These are phyloP conservation scores for Salvia hispanica DNA, from an alignment of 257 asterid species.

Conservation along the genomic window DNA sequence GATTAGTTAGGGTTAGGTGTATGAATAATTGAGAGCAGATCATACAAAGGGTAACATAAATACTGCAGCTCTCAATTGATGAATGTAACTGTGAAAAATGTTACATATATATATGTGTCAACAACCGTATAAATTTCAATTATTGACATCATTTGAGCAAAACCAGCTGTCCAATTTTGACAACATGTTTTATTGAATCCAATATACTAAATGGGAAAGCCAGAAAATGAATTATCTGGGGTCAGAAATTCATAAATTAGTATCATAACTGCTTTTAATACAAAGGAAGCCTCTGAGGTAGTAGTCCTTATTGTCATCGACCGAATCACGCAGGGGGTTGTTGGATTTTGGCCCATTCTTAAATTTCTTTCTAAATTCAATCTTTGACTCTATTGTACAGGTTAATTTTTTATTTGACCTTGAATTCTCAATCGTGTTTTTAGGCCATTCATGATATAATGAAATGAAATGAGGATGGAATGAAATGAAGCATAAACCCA, in stretches of 20 bases:
- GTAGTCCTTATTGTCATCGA: neutral
- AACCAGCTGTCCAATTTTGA: slow-evolving; percentile 28
- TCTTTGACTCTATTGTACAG: neutral
- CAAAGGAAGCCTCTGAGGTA: neutral
- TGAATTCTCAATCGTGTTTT: too few relatives aligned
- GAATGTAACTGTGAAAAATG: neutral
- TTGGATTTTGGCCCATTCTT: slow-evolving; percentile 18
- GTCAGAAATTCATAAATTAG: slow-evolving; percentile 29
- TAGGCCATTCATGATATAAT: too few relatives aligned
- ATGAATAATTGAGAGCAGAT: neutral
- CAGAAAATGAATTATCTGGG: slow-evolving; percentile 14
- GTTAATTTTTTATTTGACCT: neutral
- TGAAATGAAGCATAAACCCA: too few relatives aligned
- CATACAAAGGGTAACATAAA: neutral
- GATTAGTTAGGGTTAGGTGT: neutral
- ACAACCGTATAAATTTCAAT: slow-evolving; percentile 4
- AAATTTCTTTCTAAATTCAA: slow-evolving; percentile 15
- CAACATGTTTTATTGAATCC: neutral
- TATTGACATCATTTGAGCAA: slow-evolving; percentile 20
- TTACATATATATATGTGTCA: neutral
- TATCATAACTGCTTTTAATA: slow-evolving; percentile 18
- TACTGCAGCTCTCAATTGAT: neutral
- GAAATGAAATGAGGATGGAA: too few relatives aligned
- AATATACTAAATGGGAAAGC: slow-evolving; percentile 12
- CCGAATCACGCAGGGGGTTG: slow-evolving; percentile 8